Evolutionary conservation across 306 rosid genomes (phyloP), one percentile per base, ranked within the genome.

Genomic region (Adenanthera pavonina): DNA sequence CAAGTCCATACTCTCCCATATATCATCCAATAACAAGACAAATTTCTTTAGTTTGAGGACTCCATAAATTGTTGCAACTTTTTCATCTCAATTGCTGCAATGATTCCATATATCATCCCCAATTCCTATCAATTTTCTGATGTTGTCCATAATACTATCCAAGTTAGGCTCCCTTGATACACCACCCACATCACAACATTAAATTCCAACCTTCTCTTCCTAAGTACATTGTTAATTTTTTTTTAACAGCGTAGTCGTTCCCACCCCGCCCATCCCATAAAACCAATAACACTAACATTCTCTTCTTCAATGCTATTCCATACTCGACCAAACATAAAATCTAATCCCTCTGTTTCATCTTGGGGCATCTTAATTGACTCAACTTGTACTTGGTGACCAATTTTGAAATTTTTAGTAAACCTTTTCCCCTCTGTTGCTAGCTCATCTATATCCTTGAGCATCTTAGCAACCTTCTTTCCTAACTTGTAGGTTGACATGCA

Each of bases 11-110:
- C 17, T 12, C 9, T 38, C 36, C 82, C 79, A 83, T 9, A 85
- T 9, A 34, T 85, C 86, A 44, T 85, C 88, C 20, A 85, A 74
- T 1, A 81, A 52, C 12, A 85, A 8, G 2, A 69, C 77, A 74
- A 82, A 85, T 16, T 61, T 85, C 61, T 68, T 70, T 5, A 3
- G 25, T 6, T 54, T 43, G 19, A 84, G 3, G 11, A 30, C 3
- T 2, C 33, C 0, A 19, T 70, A 57, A 57, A 87, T 75, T 33
- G 6, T 51, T 12, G 25, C 16, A 3, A 4, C 66, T 59, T 64
- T 87, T 12, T 71, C 44, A 0, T 71, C 68, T 16, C 2, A 19
- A 11, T 35, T 44, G 3, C 40, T 11, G 17, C 33, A 3, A 1
- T 10, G 0, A 1, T 46, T 56, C 69, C 89, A 76, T 40, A 68